Base-by-base conservation (phyloP, 192 early-diverging fungal genomes). In the Diversispora epigaea region DNA sequence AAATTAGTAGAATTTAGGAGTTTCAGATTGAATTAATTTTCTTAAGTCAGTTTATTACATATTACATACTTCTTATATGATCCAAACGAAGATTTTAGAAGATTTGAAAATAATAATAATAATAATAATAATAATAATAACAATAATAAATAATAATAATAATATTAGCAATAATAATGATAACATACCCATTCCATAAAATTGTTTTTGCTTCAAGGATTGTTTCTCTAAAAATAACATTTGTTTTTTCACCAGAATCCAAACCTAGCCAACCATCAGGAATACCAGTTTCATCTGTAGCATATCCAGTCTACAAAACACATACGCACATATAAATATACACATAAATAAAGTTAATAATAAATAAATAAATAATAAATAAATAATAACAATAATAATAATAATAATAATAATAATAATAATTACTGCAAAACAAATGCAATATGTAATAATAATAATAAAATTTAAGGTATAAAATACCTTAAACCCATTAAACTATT, bases 251-350 rank as follows among this genome's bases (percentile, higher is more conserved):
- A 45, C 97, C 97, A 77, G 90, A 88, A 80, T 99, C 97, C 63
- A 99, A 86, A 75, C 97, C 97, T 89, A 91, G 80, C 93, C 93
- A 96, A n/a, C 89, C 93, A 25, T 89, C 88, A 44, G 92, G 89
- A 70, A 99, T 95, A 61, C 97, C 97, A 39, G 88, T 82, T 70
- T 88, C 86, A 73, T 94, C 91, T n/a, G 95, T 96, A 50, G 94
- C 94, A 76, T 89, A 84, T 43, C 89, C 91, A 66, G 89, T 93
- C 77, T 85, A 58, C 19, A n/a, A n/a, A n/a, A n/a, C n/a, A n/a
- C n/a, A n/a, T n/a, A n/a, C n/a, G n/a, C n/a, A n/a, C n/a, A n/a
- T n/a, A n/a, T n/a, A n/a, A n/a, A 14, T 39, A 46, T 12, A 52
- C 1, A 58, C 1, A 74, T 62, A 9, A 55, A 68, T 40, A 40